Percentiles rank a stretch among this genome's conserved stretches.
Evolutionary conservation across 2,329 filamentous ascomycete species (phyloP).

Genomic region (Monilinia aucupariae): DNA sequence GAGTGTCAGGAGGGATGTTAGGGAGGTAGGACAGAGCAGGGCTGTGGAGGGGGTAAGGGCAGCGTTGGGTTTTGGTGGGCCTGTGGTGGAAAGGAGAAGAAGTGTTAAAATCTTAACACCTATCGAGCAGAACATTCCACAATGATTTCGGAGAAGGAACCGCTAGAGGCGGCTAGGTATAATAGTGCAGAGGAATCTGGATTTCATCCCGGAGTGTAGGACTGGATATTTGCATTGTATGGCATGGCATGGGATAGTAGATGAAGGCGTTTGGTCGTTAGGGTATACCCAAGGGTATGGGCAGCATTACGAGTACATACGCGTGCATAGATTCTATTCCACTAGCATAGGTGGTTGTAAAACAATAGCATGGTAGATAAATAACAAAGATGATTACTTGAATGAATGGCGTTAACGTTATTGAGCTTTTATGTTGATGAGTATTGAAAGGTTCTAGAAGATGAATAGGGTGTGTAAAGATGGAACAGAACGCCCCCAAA

Average conservation of each 20-base stretch:
- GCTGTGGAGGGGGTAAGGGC: slow-evolving; percentile 57
- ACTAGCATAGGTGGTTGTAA: not conserved
- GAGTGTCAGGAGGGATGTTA: slow-evolving; percentile 43
- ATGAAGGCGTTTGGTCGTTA: slow-evolving; percentile 10
- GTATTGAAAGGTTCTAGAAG: no score
- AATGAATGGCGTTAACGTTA: not conserved
- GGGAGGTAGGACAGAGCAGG: slow-evolving; percentile 53
- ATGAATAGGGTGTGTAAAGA: no score
- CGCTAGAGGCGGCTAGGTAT: not conserved
- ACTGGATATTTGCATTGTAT: not conserved
- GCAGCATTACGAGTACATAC: not conserved
- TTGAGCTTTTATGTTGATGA: not conserved
- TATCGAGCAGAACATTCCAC: slow-evolving; percentile 24
- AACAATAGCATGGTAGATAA: not conserved
- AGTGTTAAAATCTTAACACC: slow-evolving; percentile 55
- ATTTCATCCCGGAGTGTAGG: not conserved
- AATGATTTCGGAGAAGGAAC: not conserved
- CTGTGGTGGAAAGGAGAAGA: slow-evolving; percentile 53
- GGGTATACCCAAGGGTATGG: slow-evolving; percentile 6
- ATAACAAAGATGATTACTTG: not conserved
- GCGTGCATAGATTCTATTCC: not conserved
- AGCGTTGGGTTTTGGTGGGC: slow-evolving; percentile 37
- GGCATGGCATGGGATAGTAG: not conserved
- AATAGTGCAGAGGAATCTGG: not conserved
- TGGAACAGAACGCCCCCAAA: no score